These are phyloP conservation scores for Sordariomycetes sp. DNA, from an alignment of 2,329 filamentous ascomycete genomes.

Conservation along the genomic window DNA sequence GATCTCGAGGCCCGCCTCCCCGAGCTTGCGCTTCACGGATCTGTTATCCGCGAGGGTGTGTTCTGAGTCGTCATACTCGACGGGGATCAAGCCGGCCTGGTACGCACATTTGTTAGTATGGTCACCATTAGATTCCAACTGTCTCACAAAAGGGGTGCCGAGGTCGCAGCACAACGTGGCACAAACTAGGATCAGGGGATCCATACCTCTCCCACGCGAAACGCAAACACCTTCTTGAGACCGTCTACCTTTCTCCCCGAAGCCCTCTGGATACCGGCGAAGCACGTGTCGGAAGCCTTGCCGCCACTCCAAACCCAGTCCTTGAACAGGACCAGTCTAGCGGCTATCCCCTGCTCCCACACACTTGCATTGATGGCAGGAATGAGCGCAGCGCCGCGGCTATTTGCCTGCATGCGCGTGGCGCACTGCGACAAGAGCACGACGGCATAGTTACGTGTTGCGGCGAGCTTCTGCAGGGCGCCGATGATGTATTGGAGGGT, in stretches of 20 bases:
- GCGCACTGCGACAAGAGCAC: constrained; percentile 70
- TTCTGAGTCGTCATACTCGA: constrained; percentile 28
- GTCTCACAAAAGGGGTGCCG: background rate
- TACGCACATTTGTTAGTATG: background rate
- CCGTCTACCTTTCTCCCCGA: constrained; percentile 37
- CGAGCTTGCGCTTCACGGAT: constrained; percentile 49
- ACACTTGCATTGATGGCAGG: constrained; percentile 64
- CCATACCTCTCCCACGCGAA: constrained; percentile 33
- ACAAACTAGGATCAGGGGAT: background rate
- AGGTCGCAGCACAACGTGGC: background rate
- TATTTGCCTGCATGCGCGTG: constrained; percentile 60
- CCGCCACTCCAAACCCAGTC: constrained; percentile 54
- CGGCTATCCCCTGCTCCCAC: constrained; percentile 72
- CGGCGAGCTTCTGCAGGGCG: constrained; percentile 65
- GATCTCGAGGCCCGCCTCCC: constrained; percentile 47
- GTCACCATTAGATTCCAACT: constrained; percentile 5
- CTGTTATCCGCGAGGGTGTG: constrained; percentile 6
- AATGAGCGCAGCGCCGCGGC: constrained; percentile 56
- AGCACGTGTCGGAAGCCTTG: constrained; percentile 36
- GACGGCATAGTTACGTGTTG: constrained; percentile 60
- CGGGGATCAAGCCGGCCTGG: constrained; percentile 31
- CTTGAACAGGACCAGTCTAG: constrained; percentile 65
- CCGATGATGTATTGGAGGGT: constrained; percentile 54
- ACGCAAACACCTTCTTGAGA: constrained; percentile 35
- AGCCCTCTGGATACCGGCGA: constrained; percentile 56